These are phyloP conservation scores for Debaryomyces psychrophilus DNA, from an alignment of 1,139 yeast species.

Conservation along the genomic window DNA sequence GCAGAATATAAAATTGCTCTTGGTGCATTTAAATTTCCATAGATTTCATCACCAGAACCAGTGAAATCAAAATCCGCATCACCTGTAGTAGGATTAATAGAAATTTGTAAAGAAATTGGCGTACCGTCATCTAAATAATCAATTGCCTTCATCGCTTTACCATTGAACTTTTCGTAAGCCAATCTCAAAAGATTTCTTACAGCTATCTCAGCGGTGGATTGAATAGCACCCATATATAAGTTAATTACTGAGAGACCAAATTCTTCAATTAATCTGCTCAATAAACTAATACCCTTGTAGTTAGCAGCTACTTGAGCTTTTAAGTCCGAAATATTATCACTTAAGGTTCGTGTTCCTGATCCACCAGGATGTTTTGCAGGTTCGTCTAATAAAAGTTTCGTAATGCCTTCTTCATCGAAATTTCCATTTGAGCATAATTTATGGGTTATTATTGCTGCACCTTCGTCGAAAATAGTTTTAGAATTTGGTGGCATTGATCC, in stretches of 20 bases:
- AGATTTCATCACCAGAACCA: constrained; percentile 46
- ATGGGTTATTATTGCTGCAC: constrained; percentile 46
- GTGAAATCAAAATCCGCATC: constrained; percentile 46
- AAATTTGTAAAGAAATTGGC: constrained; percentile 38
- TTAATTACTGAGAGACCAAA: constrained; percentile 38
- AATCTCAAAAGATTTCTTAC: constrained; percentile 42
- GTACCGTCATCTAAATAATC: constrained; percentile 53
- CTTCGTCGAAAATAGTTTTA: constrained; percentile 47
- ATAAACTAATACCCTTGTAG: constrained; percentile 42
- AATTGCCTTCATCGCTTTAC: constrained; percentile 35
- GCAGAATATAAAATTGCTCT: constrained; percentile 82
- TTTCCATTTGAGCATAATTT: constrained; percentile 40
- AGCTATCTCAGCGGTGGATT: constrained; percentile 45
- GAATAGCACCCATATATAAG: constrained; percentile 48
- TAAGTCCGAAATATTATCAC: constrained; percentile 46
- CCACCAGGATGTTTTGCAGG: constrained; percentile 53
- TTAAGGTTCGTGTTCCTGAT: constrained; percentile 46
- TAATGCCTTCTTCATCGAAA: constrained; percentile 47
- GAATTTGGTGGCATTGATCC: constrained; percentile 54
- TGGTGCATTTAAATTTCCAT: constrained; percentile 50
- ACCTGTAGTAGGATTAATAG: constrained; percentile 38
- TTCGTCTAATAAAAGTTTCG: constrained; percentile 39
- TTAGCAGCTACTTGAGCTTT: constrained; percentile 51
- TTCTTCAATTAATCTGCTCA: constrained; percentile 34
- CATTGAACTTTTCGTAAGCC: constrained; percentile 41